Conservation (phyloP, 2,329 filamentous ascomycete genomes). For the Aspergillus cejpii region DNA sequence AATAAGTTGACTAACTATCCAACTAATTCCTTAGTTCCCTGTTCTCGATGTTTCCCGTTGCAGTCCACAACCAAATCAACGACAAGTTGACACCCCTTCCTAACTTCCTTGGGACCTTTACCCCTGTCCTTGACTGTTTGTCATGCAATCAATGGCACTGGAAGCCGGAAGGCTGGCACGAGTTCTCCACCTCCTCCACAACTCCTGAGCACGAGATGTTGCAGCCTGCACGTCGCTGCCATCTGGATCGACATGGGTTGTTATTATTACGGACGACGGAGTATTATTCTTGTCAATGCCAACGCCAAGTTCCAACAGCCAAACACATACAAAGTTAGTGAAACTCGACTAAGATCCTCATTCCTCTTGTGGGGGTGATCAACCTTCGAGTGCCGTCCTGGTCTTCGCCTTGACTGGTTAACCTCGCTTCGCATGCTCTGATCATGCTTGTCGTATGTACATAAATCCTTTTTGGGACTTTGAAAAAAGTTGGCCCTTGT, state of each 20-base stretch:
- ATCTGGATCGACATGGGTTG: neutral
- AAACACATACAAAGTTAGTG: slow-evolving; percentile 4
- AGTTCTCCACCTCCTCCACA: slow-evolving; percentile 13
- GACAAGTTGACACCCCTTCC: no score
- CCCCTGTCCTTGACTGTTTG: neutral
- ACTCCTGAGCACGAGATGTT: slow-evolving; percentile 15
- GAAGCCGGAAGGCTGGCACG: no score
- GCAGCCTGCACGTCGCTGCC: neutral
- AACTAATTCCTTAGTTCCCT: slow-evolving; percentile 15
- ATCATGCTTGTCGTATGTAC: slow-evolving; percentile 1
- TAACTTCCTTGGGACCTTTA: no score
- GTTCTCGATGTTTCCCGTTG: slow-evolving; percentile 11
- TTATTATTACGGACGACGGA: neutral
- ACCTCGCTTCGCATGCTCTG: slow-evolving; percentile 15
- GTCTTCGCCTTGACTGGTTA: slow-evolving; percentile 11
- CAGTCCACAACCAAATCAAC: no score
- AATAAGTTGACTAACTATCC: slow-evolving; percentile 11
- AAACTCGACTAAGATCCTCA: slow-evolving; percentile 17
- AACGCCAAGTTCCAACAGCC: neutral
- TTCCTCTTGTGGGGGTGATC: slow-evolving; percentile 23
- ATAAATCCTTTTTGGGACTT: neutral
- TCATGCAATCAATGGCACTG: neutral
- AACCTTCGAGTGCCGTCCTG: slow-evolving; percentile 20
- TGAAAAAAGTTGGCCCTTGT: neutral
- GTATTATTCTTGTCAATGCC: no score